Conservation (phyloP, 1,284 basidiomycete genomes). For the Ceratobasidium sp. region DNA sequence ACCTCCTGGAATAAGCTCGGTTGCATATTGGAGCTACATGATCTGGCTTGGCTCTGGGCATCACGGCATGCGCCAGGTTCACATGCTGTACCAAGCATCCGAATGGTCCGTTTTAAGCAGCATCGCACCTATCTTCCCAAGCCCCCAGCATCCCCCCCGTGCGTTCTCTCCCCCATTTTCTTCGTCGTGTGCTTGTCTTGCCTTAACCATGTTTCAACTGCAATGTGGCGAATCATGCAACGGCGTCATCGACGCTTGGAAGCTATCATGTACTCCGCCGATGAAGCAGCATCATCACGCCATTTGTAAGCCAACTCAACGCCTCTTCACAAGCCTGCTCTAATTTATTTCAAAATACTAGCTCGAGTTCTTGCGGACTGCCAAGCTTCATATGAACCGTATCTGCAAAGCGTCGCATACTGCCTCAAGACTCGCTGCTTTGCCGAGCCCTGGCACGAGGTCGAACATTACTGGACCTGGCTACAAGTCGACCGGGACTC, state of each 20-base stretch:
- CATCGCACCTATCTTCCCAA: neutral
- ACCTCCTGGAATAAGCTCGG: neutral
- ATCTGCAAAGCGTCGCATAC: slow-evolving; percentile 29
- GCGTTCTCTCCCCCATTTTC: neutral
- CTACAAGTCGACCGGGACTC: slow-evolving; percentile 25
- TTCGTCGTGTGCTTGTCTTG: neutral
- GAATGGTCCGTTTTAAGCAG: neutral
- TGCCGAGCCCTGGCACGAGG: slow-evolving; percentile 9
- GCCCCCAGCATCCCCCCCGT: neutral
- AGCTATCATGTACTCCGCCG: slow-evolving; percentile 23
- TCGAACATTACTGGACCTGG: slow-evolving; percentile 36
- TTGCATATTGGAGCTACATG: neutral
- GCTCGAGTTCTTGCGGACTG: slow-evolving; percentile 1
- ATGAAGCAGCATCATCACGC: slow-evolving; percentile 18
- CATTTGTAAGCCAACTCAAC: neutral
- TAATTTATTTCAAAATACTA: neutral
- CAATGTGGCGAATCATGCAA: slow-evolving; percentile 40
- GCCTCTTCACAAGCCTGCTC: neutral
- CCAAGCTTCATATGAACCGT: slow-evolving; percentile 14
- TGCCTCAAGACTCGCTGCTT: slow-evolving; percentile 35
- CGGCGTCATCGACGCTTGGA: slow-evolving; percentile 33
- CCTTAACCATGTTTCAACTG: slow-evolving; percentile 31
- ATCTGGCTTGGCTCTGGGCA: slow-evolving; percentile 4
- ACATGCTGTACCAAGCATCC: neutral
- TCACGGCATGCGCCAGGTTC: slow-evolving; percentile 12